Base-by-base conservation (phyloP, 177 flowering plant species). In the Tripterygium wilfordii region DNA sequence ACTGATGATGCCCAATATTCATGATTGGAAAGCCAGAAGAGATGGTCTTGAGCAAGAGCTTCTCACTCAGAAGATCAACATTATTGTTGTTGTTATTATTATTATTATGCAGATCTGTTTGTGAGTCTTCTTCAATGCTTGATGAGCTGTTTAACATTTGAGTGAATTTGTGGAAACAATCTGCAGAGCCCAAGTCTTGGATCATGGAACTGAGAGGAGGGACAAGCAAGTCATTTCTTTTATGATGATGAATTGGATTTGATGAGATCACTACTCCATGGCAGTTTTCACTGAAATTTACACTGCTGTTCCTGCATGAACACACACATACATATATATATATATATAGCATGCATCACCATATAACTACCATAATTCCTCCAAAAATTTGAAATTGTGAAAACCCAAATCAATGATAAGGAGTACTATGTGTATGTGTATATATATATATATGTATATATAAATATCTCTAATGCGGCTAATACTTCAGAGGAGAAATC, bases 101-200 rank as follows among this genome's bases (percentile, higher is more conserved):
- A 54, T 28, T 24, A 64, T 65, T 48, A n/a, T n/a, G n/a, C n/a
- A n/a, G n/a, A 40, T 49, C 61, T 18, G 62, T 25, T 21, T 63
- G 59, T 15, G 57, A 36, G 12, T 68, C 69, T 55, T 57, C 72
- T 1, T 36, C 36, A 20, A 31, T 57, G 15, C 36, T 48, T 10
- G 67, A 51, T 3, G 54, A 21, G 10, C 48, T 49, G 56, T 27
- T 69, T 33, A 63, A 35, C 65, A 70, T 49, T 13, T 71, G 70
- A 16, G 69, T 60, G 45, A 72, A 78, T 50, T 51, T 76, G 2
- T 59, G 63, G 38, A 63, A 58, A 6, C 64, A 57, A 26, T 56
- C 60, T 23, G 75, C 57, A 44, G 49, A 72, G 18, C 82, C 71
- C 41, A 68, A 48, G 39, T 70, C 69, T 60, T 71, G 81, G 56